These are phyloP conservation scores for Saccharomycopsis sp. DNA, from an alignment of 805 yeast species.

Conservation along the genomic window DNA sequence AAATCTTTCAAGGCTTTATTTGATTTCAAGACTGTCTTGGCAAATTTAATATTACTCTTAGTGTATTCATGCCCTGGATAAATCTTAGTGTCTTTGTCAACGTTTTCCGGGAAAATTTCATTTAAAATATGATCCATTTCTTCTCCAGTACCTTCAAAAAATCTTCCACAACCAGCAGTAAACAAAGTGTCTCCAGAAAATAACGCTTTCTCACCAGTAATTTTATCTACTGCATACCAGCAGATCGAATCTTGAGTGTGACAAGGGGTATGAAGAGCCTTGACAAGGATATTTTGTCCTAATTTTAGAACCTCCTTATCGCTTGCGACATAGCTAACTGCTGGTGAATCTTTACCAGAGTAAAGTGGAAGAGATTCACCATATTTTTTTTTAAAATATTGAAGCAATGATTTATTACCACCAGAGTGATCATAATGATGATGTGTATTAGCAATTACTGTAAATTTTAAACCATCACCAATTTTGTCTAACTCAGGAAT, in stretches of 20 bases:
- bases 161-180: slow-evolving; percentile 89
- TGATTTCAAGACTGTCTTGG: slow-evolving; percentile 51
- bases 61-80: slow-evolving; percentile 98
- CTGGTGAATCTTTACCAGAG: slow-evolving; percentile 79
- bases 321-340: slow-evolving; percentile 63
- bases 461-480: slow-evolving; percentile 38
- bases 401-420: slow-evolving; percentile 48
- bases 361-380: slow-evolving; percentile 40
- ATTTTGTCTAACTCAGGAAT: slow-evolving; percentile 12
- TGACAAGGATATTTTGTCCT: slow-evolving; percentile 58
- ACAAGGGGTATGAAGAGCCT: slow-evolving; percentile 92
- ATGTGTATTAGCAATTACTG: slow-evolving; percentile 87
- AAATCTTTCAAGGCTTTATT: slow-evolving; percentile 35
- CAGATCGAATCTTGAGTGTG: slow-evolving; percentile 97
- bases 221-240: slow-evolving; percentile 62
- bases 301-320: slow-evolving; percentile 55
- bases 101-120: slow-evolving; percentile 40
- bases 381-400: slow-evolving; percentile 25
- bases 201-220: slow-evolving; percentile 60
- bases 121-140: slow-evolving; percentile 76
- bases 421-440: slow-evolving; percentile 95
- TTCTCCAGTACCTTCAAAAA: slow-evolving; percentile 82
- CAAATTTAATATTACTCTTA: slow-evolving; percentile 69
- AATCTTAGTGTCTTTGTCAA: slow-evolving; percentile 67
- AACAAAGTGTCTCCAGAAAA: slow-evolving; percentile 96